Evolutionary conservation across 176 grass and related monocot genomes (phyloP), one percentile per base, ranked within the genome.

Genomic region (Secale cereale): DNA sequence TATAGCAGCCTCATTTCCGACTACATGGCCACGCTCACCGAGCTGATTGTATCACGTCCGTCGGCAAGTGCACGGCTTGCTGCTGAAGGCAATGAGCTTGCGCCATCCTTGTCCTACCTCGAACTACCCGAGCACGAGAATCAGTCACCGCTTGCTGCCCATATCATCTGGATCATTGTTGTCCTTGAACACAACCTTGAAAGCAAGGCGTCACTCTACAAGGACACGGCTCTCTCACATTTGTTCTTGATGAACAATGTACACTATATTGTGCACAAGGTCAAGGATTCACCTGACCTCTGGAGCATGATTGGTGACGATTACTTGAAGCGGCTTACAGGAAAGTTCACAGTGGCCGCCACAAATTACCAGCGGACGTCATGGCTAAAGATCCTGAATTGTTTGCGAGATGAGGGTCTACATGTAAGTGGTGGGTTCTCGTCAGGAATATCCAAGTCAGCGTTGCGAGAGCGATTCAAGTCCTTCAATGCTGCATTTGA

Each of bases 221-320:
- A 81, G 89, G 93, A 95, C 77, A 48, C 26, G 65, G 86, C 91
- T 3, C 90, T 95, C 41, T 87, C 83, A 0, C 93, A 95, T 80
- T 57, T 98, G 41, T 98, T 98, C 85, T 74, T 87, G 77, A 90
- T 98, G 96, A 98, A 98, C 88, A 98, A 98, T 77, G 85, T 95
- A 16, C 91, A 98, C 75, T 98, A 98, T 32, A 98, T 98, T 59
- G 93, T 92, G 14, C 85, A 95, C 86, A 98, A 98, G 89, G 88
- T 92, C 25, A 98, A 98, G 78, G 91, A 89, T 39, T 93, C 96
- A 8, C 83, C 63, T 0, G 93, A 98, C 46, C 93, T 98, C 30
- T 86, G 91, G 73, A 78, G 75, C 57, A 86, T 95, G 87, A 88
- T 98, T 36, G 91, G 96, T n/a, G 87, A 95, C 78, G 88, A 87